These are phyloP conservation scores for Rauvolfia tetraphylla DNA, from an alignment of 257 asterid species.

Conservation along the genomic window DNA sequence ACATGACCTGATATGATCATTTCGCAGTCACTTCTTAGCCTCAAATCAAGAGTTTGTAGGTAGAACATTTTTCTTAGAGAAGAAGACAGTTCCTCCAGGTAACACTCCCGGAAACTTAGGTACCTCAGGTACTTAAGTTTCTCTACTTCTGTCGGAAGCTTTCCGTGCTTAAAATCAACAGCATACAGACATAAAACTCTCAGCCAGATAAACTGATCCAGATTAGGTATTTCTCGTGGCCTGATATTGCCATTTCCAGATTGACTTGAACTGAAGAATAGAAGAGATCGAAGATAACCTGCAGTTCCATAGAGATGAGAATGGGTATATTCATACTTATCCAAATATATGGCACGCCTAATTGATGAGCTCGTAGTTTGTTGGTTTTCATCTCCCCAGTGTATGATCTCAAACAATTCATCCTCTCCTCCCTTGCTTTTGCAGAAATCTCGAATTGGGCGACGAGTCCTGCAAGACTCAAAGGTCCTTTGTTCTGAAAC, in stretches of 20 bases:
- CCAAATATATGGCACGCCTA: too few species aligned
- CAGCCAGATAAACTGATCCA: not conserved
- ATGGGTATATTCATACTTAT: too few species aligned
- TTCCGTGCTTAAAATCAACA: not conserved
- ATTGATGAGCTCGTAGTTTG: too few species aligned
- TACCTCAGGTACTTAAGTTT: not conserved
- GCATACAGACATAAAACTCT: constrained; percentile 19
- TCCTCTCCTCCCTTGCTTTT: too few species aligned
- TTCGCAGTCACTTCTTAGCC: not conserved
- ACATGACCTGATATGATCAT: constrained; percentile 6
- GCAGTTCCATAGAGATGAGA: too few species aligned
- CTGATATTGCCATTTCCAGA: not conserved
- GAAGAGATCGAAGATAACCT: constrained; percentile 13
- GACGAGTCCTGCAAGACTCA: too few species aligned
- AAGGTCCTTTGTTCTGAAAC: too few species aligned
- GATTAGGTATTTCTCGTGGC: not conserved
- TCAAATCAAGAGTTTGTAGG: constrained; percentile 32
- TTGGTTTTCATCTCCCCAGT: too few species aligned
- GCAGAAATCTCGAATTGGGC: too few species aligned
- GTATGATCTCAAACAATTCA: too few species aligned
- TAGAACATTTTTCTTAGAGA: constrained; percentile 13
- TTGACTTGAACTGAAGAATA: constrained; percentile 4
- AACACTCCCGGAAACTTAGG: constrained; percentile 15
- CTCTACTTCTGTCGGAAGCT: not conserved
- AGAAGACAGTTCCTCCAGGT: constrained; percentile 9